Percentiles rank a stretch among this genome's conserved stretches.
Conservation (phyloP, 164 flowering plant genomes). For the Nelumbo lutea region DNA sequence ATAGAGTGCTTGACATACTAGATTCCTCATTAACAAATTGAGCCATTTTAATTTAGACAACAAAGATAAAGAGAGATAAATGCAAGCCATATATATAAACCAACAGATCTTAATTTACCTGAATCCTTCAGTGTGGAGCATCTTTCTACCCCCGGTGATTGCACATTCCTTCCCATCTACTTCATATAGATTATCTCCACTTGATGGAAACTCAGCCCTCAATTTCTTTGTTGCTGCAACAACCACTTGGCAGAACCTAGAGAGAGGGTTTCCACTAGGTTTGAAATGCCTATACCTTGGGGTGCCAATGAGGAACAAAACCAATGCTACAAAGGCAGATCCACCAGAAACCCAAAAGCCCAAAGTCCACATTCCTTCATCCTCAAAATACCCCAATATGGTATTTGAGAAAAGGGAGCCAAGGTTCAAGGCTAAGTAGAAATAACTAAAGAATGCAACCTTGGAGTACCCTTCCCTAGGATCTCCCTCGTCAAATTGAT, state of each 20-base stretch:
- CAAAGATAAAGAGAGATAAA: not conserved
- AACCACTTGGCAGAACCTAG: constrained; percentile 68
- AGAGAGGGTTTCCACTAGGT: constrained; percentile 78
- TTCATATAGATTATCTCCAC: constrained; percentile 44
- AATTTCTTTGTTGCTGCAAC: constrained; percentile 68
- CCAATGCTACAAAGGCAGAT: constrained; percentile 62
- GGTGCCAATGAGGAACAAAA: constrained; percentile 67
- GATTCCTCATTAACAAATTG: not conserved
- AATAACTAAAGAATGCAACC: constrained; percentile 88
- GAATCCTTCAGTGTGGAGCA: constrained; percentile 74
- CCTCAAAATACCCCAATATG: constrained; percentile 70
- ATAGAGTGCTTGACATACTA: too few relatives aligned
- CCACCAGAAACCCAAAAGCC: constrained; percentile 81
- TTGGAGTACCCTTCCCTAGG: constrained; percentile 57
- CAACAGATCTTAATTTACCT: constrained; percentile 40
- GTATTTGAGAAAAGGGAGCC: constrained; percentile 90
- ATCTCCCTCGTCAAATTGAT: constrained; percentile 81
- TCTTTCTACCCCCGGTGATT: constrained; percentile 40
- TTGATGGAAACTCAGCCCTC: constrained; percentile 33
- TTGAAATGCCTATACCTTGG: constrained; percentile 72
- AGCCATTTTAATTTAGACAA: not conserved
- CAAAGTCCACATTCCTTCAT: constrained; percentile 78
- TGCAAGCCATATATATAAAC: not conserved
- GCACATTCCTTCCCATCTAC: constrained; percentile 36
- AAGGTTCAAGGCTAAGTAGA: constrained; percentile 82